Conservation (phyloP, 495 filamentous ascomycete genomes). For the Penicillium coprophilum region DNA sequence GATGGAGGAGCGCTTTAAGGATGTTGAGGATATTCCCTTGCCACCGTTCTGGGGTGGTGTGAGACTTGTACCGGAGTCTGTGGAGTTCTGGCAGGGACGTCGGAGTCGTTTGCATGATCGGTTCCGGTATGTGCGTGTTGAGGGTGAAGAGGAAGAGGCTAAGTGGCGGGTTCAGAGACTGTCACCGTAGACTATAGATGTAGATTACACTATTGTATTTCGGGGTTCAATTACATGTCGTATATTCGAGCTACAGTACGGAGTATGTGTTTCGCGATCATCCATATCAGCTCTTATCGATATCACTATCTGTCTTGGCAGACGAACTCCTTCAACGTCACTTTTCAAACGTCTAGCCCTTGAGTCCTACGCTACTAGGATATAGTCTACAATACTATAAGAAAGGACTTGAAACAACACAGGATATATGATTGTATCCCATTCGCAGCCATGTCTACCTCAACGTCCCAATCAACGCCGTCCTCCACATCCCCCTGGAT, state of each 20-base stretch:
- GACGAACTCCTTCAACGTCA: background rate
- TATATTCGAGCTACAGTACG: too few relatives aligned
- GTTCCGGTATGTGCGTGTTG: constrained; percentile 73
- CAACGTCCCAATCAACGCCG: constrained; percentile 11
- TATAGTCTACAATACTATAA: background rate
- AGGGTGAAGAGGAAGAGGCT: constrained; percentile 55
- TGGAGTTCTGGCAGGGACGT: constrained; percentile 96
- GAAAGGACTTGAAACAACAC: background rate
- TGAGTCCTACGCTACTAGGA: background rate
- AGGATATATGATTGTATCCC: background rate
- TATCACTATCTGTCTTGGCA: constrained; percentile 12
- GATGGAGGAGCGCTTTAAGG: constrained; percentile 70
- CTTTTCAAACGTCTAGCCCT: too few relatives aligned
- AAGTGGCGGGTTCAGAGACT: constrained; percentile 43
- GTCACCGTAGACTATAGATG: constrained; percentile 33
- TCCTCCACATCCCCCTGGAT: constrained; percentile 59
- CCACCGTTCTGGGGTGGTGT: constrained; percentile 94
- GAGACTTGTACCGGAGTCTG: constrained; percentile 76
- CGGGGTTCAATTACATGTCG: too few relatives aligned
- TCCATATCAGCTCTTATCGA: constrained; percentile 14
- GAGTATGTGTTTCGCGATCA: background rate
- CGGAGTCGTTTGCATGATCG: constrained; percentile 88
- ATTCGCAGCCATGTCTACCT: constrained; percentile 15
- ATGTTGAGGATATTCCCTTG: constrained; percentile 74
- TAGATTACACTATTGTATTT: constrained; percentile 4